A percentile compares a stretch with the other conserved stretches of the same genome.
phyloP scores from a whole-genome alignment of 768 basidiomycete genomes.

The Tylopilus cervinicoccineus region DNA sequence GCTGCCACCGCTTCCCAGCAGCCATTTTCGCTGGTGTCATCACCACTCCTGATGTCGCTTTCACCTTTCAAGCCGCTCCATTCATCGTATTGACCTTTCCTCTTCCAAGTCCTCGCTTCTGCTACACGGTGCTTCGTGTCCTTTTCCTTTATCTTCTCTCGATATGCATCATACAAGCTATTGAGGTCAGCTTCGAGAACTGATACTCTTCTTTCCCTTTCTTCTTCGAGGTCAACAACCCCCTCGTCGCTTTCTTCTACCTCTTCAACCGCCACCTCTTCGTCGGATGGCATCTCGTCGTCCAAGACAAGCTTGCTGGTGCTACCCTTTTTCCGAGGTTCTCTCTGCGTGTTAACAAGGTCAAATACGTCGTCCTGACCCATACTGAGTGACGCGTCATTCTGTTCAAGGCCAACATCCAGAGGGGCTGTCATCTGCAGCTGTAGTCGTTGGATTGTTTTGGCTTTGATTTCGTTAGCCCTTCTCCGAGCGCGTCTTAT shows the following conservation, averaged over 20 bases:
- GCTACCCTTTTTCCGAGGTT: conserved; percentile 38
- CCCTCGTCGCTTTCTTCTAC: conserved; percentile 36
- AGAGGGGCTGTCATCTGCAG: conserved; percentile 97
- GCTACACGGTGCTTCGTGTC: conserved; percentile 87
- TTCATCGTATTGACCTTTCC: conserved; percentile 70
- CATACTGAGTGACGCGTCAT: conserved; percentile 64
- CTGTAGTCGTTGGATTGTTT: conserved; percentile 92
- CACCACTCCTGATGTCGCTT: conserved; percentile 36
- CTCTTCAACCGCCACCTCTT: conserved; percentile 37
- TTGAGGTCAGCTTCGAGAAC: conserved; percentile 85
- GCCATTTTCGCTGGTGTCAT: conserved; percentile 43
- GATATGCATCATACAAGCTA: conserved; percentile 84
- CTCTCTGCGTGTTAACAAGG: conserved; percentile 57
- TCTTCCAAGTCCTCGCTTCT: conserved; percentile 68
- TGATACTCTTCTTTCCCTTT: conserved; percentile 54
- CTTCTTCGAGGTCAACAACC: conserved; percentile 62
- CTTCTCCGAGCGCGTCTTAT: conserved; percentile 77
- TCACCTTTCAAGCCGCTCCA: conserved; percentile 73
- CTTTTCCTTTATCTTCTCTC: conserved; percentile 69
- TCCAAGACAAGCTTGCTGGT: conserved; percentile 37
- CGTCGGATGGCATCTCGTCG: conserved; percentile 42
- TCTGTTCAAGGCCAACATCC: conserved; percentile 88
- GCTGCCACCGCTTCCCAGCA: conserved; percentile 69
- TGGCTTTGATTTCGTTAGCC: conserved; percentile 83
- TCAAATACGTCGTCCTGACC: conserved; percentile 91